Base-by-base conservation (phyloP, 2,329 filamentous ascomycete genomes). In the Coniochaeta prunicola region DNA sequence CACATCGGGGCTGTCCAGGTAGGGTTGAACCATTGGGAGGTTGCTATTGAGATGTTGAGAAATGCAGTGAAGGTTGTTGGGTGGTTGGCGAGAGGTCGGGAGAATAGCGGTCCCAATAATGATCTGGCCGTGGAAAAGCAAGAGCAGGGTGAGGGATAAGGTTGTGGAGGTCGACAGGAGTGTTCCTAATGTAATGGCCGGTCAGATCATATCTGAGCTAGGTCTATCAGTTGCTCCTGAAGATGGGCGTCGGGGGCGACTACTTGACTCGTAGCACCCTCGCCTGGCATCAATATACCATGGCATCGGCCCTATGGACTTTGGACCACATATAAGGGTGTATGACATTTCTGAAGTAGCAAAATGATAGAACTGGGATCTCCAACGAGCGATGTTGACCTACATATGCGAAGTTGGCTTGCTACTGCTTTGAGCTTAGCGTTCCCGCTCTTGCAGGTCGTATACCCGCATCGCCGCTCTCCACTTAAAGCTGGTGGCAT, bases 21-120 rank as follows among this genome's bases (percentile, higher is more conserved):
- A 58, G 74, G 73, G 0, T 68, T 80, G 34, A 78, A 80, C 56
- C 77, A 78, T 61, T 82, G 79, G 79, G 74, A 77, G 53, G 69
- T 80, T 31, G 33, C 30, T 55, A 33, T 55, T 19, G 53, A 24
- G 12, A 55, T 55, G 53, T 24, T 55, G 53, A 19, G 33, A 34
- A 33, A n/a, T 24, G 53, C 53, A 3, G 53, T 36, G 1, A 33
- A n/a, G 53, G 53, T 55, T 55, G 33, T 55, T 24, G 30, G 33
- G 53, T 55, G 53, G 53, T 34, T 55, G 53, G 53, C 53, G 4
- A 31, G 53, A 10, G 13, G 21, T 34, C 30, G 21, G 24, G 15
- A 30, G 12, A 21, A 24, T 9, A 28, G 24, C 21, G 45, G 13
- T 15, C 26, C 10, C 4, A 26, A 12, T 15, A 5, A 15, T 8